Conservation (phyloP, 495 filamentous ascomycete species). For the Amphirosellinia nigrospora region DNA sequence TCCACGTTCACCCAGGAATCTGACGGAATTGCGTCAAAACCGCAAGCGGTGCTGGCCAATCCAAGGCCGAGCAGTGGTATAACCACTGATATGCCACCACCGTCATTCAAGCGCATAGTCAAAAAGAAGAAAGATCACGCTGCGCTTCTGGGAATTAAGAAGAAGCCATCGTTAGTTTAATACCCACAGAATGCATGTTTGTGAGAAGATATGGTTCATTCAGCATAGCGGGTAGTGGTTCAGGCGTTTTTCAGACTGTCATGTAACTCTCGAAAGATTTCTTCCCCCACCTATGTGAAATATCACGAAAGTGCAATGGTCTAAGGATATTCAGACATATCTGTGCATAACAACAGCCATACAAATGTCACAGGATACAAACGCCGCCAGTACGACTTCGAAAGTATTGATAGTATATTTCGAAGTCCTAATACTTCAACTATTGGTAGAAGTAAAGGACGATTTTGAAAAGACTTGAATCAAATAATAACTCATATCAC, state of each 20-base stretch:
- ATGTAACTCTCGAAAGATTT: neutral
- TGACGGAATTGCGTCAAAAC: neutral
- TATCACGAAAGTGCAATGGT: neutral
- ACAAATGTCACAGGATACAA: too few relatives aligned
- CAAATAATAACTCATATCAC: neutral
- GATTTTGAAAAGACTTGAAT: neutral
- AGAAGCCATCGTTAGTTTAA: constrained; percentile 67
- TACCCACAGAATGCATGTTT: neutral
- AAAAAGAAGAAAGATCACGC: constrained; percentile 84
- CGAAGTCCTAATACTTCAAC: too few relatives aligned
- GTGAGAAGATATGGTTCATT: neutral
- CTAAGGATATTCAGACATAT: neutral
- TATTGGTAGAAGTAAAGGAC: too few relatives aligned
- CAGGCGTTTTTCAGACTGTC: constrained; percentile 11
- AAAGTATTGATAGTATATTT: too few relatives aligned
- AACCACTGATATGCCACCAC: constrained; percentile 54
- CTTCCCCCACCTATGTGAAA: neutral
- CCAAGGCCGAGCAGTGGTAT: constrained; percentile 24
- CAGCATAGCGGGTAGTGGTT: constrained; percentile 29
- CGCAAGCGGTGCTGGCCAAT: constrained; percentile 9
- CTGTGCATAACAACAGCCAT: too few relatives aligned
- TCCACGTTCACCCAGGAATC: constrained; percentile 36
- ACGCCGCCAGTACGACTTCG: too few relatives aligned
- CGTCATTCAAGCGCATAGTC: constrained; percentile 75
- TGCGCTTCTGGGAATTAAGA: constrained; percentile 85